phyloP scores from a whole-genome alignment of 1,284 basidiomycete genomes.

The Apiotrichum gamsii region DNA sequence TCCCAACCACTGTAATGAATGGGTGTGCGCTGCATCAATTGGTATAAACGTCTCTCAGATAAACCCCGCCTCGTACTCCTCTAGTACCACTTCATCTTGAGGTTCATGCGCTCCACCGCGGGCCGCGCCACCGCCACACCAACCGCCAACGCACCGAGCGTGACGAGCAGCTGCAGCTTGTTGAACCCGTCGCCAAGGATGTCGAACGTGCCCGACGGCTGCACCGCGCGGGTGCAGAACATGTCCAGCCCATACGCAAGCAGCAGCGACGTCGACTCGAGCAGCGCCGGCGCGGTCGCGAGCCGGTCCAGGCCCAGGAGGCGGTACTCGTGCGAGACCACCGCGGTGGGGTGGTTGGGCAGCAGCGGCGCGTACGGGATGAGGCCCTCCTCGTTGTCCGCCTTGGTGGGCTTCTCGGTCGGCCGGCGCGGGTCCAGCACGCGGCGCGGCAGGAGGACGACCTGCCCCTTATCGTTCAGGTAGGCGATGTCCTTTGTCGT shows the following conservation, averaged over 20 bases:
- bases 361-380: conserved; percentile 76
- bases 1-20: no score
- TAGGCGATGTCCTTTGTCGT: conserved; percentile 78
- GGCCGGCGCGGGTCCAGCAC: conserved; percentile 81
- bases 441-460: conserved; percentile 67
- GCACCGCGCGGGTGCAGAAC: conserved; percentile 67
- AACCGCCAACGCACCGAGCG: conserved; percentile 62
- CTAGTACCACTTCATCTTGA: conserved; percentile 44
- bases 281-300: conserved; percentile 68
- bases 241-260: conserved; percentile 81
- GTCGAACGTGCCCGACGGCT: conserved; percentile 88
- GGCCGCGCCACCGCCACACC: conserved; percentile 67
- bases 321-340: conserved; percentile 53
- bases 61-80: no score
- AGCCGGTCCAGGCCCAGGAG: conserved; percentile 63
- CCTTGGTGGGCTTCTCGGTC: conserved; percentile 63
- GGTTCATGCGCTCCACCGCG: conserved; percentile 37
- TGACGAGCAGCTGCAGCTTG: conserved; percentile 82
- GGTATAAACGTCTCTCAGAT: no score
- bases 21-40: no score
- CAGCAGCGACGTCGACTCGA: conserved; percentile 89
- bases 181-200: conserved; percentile 88
- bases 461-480: conserved; percentile 66
- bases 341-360: conserved; percentile 63
- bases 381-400: conserved; percentile 80